Conservation (phyloP, 1,284 basidiomycete genomes). For the Apiotrichum brassicae region DNA sequence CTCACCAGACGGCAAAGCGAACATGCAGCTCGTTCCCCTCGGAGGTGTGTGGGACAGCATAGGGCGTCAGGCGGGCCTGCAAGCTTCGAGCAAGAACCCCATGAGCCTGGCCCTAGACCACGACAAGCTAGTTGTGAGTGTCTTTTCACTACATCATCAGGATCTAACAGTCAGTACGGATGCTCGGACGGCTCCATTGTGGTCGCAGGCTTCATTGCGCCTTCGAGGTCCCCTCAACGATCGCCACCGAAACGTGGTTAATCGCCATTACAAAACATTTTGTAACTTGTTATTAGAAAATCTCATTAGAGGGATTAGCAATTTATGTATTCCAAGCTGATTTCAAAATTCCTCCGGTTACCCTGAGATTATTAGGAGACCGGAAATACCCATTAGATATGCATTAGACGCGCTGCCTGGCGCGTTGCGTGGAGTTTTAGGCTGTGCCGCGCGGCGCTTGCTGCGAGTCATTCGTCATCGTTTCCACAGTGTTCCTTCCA, state of each 20-base stretch:
- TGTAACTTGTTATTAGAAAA: too few species aligned
- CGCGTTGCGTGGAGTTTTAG: too few species aligned
- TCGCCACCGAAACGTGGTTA: too few species aligned
- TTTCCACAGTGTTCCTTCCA: background rate
- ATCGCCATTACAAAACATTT: too few species aligned
- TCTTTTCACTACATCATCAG: background rate
- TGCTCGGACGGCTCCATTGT: constrained; percentile 37
- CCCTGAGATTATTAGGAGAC: too few species aligned
- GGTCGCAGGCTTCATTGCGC: constrained; percentile 24
- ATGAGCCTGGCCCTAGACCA: constrained; percentile 36
- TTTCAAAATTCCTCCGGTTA: too few species aligned
- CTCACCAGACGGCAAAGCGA: background rate
- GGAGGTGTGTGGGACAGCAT: constrained; percentile 26
- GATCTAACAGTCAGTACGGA: constrained; percentile 28
- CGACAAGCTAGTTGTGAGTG: constrained; percentile 37
- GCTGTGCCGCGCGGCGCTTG: too few species aligned
- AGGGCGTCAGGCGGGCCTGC: constrained; percentile 19
- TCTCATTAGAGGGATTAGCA: too few species aligned
- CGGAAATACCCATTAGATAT: too few species aligned
- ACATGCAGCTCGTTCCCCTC: constrained; percentile 24
- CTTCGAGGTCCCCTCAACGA: background rate
- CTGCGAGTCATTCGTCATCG: background rate
- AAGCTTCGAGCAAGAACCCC: constrained; percentile 32
- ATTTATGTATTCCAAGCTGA: too few species aligned
- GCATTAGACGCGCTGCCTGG: too few species aligned